Percentiles rank a stretch among this genome's conserved stretches.
These are phyloP conservation scores for Aspergillus nanangensis DNA, from an alignment of 495 filamentous ascomycete genomes.

Conservation along the genomic window DNA sequence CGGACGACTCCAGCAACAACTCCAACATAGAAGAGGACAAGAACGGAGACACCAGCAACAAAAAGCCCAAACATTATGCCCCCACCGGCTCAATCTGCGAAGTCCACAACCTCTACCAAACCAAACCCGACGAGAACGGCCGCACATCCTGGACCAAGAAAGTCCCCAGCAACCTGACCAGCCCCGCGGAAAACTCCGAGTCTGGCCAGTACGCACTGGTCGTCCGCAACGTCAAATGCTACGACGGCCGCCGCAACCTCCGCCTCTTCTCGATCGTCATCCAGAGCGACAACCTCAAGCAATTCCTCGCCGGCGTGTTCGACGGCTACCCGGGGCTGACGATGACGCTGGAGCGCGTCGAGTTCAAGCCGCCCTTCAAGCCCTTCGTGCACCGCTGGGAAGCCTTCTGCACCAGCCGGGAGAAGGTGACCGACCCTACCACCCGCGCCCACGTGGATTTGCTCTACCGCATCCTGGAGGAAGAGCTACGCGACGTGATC, in stretches of 20 bases:
- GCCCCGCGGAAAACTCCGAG: constrained; percentile 46
- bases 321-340: constrained; percentile 63
- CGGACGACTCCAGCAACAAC: too few relatives aligned
- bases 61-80: too few relatives aligned
- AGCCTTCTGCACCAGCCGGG: constrained; percentile 42
- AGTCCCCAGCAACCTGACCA: constrained; percentile 39
- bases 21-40: not conserved
- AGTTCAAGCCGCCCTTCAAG: constrained; percentile 56
- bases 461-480: constrained; percentile 49
- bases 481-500: constrained; percentile 55
- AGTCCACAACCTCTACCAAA: constrained; percentile 28
- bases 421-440: constrained; percentile 41
- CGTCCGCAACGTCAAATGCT: constrained; percentile 50
- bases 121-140: constrained; percentile 19
- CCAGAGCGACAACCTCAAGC: constrained; percentile 60
- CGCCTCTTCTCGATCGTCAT: constrained; percentile 59
- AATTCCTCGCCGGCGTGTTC: constrained; percentile 50
- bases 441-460: constrained; percentile 55
- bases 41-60: too few relatives aligned
- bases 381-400: constrained; percentile 66
- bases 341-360: constrained; percentile 51
- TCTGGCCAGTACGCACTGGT: constrained; percentile 50
- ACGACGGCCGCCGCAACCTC: constrained; percentile 57
- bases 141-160: constrained; percentile 28
- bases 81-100: constrained; percentile 21